Evolutionary conservation across 306 rosid genomes (phyloP).

Genomic region (Psophocarpus tetragonolobus): DNA sequence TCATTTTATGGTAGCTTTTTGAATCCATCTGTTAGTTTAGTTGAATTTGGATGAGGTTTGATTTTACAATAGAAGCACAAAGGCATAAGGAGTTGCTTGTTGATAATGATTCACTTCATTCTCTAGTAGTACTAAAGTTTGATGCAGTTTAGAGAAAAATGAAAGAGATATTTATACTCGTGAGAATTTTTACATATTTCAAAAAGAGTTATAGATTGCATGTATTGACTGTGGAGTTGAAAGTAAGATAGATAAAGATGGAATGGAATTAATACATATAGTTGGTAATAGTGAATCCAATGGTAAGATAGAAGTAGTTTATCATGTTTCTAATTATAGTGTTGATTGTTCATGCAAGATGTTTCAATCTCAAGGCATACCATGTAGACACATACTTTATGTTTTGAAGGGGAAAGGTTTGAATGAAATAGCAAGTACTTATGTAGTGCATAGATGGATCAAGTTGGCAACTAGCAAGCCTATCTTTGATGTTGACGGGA

Average conservation of each 20-base stretch:
- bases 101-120: not conserved
- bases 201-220: not conserved
- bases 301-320: too few species aligned
- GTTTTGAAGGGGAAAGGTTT: too few species aligned
- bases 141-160: not conserved
- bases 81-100: not conserved
- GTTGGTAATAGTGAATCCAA: too few species aligned
- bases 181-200: not conserved
- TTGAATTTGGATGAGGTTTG: not conserved
- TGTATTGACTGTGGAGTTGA: not conserved
- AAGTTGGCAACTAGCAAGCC: not conserved
- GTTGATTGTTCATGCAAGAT: too few species aligned
- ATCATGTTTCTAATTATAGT: too few species aligned
- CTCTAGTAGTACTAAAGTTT: not conserved
- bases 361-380: too few species aligned
- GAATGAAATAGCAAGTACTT: too few species aligned
- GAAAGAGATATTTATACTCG: not conserved
- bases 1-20: not conserved
- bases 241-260: not conserved
- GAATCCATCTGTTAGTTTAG: not conserved
- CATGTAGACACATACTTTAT: too few species aligned
- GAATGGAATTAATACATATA: too few species aligned
- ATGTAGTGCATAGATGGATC: not conserved
- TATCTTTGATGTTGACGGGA: not conserved
- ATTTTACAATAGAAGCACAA: not conserved